Conservation (phyloP, 345 rosid species). For the Reutealis trisperma region DNA sequence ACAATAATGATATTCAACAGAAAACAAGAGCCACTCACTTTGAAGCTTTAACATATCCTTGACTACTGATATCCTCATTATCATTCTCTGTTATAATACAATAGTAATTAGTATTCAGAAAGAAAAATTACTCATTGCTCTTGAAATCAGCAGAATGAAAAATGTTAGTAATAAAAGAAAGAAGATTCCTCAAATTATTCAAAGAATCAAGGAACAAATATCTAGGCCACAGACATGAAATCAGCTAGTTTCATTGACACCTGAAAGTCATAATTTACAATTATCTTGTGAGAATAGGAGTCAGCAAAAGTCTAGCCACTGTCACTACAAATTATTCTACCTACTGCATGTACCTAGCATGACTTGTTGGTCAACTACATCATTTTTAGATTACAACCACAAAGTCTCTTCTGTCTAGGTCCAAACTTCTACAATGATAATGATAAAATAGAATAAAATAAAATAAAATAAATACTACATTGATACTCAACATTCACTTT, state of each 20-base stretch:
- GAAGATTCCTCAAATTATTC: not conserved
- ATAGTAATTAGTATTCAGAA: not conserved
- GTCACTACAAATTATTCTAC: not conserved
- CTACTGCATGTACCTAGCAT: not conserved
- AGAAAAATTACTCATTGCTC: not conserved
- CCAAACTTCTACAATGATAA: not conserved
- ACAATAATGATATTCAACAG: not conserved
- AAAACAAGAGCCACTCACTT: slow-evolving; percentile 19
- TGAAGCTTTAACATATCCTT: slow-evolving; percentile 17
- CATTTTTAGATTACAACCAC: not conserved
- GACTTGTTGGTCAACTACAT: not conserved
- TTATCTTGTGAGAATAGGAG: not conserved
- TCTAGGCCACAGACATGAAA: not conserved
- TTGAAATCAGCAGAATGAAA: slow-evolving; percentile 1
- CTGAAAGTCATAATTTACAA: not conserved
- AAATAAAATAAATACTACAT: too few species aligned
- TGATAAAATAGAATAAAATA: too few species aligned
- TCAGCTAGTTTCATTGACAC: not conserved
- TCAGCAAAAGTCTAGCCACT: not conserved
- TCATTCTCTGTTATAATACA: not conserved
- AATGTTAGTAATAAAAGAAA: not conserved
- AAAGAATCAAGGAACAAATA: not conserved
- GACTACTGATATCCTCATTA: slow-evolving; percentile 7
- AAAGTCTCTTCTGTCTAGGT: not conserved
- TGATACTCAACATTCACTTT: not conserved